Conservation (phyloP, 306 rosid species). For the Trifolium repens region DNA sequence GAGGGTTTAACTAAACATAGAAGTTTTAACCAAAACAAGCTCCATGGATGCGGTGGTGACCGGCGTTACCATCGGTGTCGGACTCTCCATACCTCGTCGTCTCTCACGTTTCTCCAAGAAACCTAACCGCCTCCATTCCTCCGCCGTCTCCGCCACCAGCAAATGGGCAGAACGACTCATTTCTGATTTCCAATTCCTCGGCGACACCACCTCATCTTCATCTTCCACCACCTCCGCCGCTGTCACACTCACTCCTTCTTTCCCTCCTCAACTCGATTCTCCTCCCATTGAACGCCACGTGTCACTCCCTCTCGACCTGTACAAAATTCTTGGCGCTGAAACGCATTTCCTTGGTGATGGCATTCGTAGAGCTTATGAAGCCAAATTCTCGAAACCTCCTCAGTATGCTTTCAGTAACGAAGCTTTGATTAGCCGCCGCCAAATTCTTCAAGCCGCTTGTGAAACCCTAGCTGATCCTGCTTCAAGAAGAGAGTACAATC, state of each 20-base stretch:
- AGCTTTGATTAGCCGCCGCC: slow-evolving; percentile 79
- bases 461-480: slow-evolving; percentile 81
- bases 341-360: slow-evolving; percentile 92
- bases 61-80: slow-evolving; percentile 55
- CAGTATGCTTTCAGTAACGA: slow-evolving; percentile 85
- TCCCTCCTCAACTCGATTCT: slow-evolving; percentile 33
- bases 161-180: slow-evolving; percentile 97
- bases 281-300: slow-evolving; percentile 69
- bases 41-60: slow-evolving; percentile 61
- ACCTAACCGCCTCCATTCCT: slow-evolving; percentile 45
- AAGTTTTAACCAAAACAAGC: slow-evolving; percentile 3
- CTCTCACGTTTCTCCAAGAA: slow-evolving; percentile 29
- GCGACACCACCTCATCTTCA: slow-evolving; percentile 63
- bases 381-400: slow-evolving; percentile 87
- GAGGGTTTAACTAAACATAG: slow-evolving; percentile 24
- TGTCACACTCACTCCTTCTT: slow-evolving; percentile 49
- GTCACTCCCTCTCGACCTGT: slow-evolving; percentile 78
- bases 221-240: slow-evolving; percentile 55
- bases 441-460: slow-evolving; percentile 89
- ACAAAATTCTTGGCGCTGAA: slow-evolving; percentile 82
- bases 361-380: slow-evolving; percentile 79
- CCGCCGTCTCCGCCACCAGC: slow-evolving; percentile 69
- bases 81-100: slow-evolving; percentile 52
- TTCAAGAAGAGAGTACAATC: slow-evolving; percentile 83
- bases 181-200: slow-evolving; percentile 86